These are phyloP conservation scores for Pseudocohnilembus persalinus DNA, from an alignment of 169 alveolate species.

Conservation along the genomic window DNA sequence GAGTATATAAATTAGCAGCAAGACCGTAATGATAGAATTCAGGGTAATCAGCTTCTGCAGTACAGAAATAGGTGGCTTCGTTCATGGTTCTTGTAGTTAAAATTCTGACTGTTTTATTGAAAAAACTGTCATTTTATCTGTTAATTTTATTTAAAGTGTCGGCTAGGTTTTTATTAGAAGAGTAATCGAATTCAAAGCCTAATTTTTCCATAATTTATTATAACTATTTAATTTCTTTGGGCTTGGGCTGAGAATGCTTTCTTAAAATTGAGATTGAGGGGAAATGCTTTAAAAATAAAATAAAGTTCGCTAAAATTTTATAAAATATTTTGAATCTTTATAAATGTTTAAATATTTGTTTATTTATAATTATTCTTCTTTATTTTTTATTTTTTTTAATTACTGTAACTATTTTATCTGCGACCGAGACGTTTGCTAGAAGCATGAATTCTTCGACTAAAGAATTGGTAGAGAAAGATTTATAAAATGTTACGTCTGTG, in stretches of 20 bases:
- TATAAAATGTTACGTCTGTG: conserved; percentile 35
- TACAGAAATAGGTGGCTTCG: conserved; percentile 92
- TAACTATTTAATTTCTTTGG: conserved; percentile 91
- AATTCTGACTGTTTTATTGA: conserved; percentile 89
- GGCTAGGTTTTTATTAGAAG: conserved; percentile 88
- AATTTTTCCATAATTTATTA: conserved; percentile 78
- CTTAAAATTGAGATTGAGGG: conserved; percentile 93
- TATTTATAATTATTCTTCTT: conserved; percentile 61
- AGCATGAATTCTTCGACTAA: conserved; percentile 99
- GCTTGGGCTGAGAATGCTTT: conserved; percentile 96
- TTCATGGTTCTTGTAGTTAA: conserved; percentile 95
- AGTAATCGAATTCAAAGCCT: conserved; percentile 80
- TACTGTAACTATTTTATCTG: conserved; percentile 77
- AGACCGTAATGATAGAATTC: conserved; percentile 96
- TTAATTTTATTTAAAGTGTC: conserved; percentile 86
- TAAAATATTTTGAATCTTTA: too few relatives aligned
- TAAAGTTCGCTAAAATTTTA: too few relatives aligned
- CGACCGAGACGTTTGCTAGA: conserved; percentile 97
- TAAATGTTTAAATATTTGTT: too few relatives aligned
- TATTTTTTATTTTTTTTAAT: conserved; percentile 34
- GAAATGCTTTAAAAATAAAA: conserved; percentile 78
- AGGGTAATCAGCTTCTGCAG: conserved; percentile 78
- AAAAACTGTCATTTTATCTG: conserved; percentile 80
- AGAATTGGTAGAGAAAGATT: conserved; percentile 58
- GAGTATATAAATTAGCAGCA: conserved; percentile 95